Evolutionary conservation across 2,329 filamentous ascomycete species (phyloP), one percentile per base, ranked within the genome.

Genomic region (Botrytis fragariae): DNA sequence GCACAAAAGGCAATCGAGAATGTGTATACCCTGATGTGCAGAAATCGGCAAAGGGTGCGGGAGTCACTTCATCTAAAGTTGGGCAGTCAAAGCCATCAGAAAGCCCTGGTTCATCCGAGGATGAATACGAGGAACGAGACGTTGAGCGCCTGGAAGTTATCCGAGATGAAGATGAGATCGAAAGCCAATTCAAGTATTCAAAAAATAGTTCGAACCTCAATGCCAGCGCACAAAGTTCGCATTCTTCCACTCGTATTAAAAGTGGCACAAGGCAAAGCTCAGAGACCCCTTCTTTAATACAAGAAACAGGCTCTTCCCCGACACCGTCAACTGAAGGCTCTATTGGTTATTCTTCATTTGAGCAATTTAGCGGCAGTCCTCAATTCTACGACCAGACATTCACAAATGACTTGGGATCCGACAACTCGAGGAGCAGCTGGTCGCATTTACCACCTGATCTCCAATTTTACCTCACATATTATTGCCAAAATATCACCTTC

Each of bases 1-100:
- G 96, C 82, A 92, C 90, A 78, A 99, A 98, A 83, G 96, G 95
- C 68, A 93, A 91, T 77, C 89, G 96, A 83, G 93, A 97, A 76
- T 99, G 96, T 81, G 87, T 92, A 74, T 99, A 98, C 81, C 95
- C 96, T 4, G 93, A 95, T 65, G 85, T 90, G 44, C 84, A 89
- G 64, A 81, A 83, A 16, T 78, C 84, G 8, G 74, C 76, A 39
- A 82, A 81, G 72, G 57, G 75, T 45, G 72, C 77, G 60, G 68
- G 72, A 62, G 71, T 70, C 60, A 57, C 68, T 63, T 72, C 75
- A 59, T 75, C 74, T 18, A 77, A 57, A 87, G 86, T 75, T 81
- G 83, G 37, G 77, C 82, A 67, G 72, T 75, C 45, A 12, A 62
- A 72, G n/a, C 65, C 65, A 75, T 79, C 48, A 76, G 82, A 59